Percentiles rank a stretch among this genome's conserved stretches.
phyloP scores from a whole-genome alignment of 805 yeast species.

The Starmerella cellae region DNA sequence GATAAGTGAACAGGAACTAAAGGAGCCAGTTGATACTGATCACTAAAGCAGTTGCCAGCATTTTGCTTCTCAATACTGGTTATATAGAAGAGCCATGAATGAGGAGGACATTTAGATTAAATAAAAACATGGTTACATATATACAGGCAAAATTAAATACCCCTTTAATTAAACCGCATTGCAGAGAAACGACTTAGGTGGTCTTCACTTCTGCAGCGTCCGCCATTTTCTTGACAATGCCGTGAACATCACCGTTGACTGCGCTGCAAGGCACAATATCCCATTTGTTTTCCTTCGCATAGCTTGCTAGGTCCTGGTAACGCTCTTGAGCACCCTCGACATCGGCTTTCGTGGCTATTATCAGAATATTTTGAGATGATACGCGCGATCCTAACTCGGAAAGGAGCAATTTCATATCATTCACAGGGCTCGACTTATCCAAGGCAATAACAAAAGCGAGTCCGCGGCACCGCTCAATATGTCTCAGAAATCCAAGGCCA shows the following conservation, averaged over 20 bases:
- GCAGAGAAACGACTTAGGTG: not conserved
- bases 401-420: slow-evolving; percentile 49
- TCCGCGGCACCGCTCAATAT: slow-evolving; percentile 83
- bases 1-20: too few relatives aligned
- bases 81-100: not conserved
- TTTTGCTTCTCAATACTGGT: too few relatives aligned
- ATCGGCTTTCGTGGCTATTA: slow-evolving; percentile 94
- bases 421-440: slow-evolving; percentile 50
- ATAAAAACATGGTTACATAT: too few relatives aligned
- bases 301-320: slow-evolving; percentile 33
- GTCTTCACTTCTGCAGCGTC: slow-evolving; percentile 4
- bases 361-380: slow-evolving; percentile 47
- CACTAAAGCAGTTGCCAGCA: too few relatives aligned
- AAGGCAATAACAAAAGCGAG: slow-evolving; percentile 74
- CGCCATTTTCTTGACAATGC: slow-evolving; percentile 56
- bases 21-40: too few relatives aligned
- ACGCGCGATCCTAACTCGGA: slow-evolving; percentile 62
- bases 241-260: slow-evolving; percentile 55
- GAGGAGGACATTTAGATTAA: too few relatives aligned
- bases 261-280: slow-evolving; percentile 79
- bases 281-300: slow-evolving; percentile 34
- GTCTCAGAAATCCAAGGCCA: slow-evolving; percentile 86
- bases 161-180: too few relatives aligned
- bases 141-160: too few relatives aligned
- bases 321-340: slow-evolving; percentile 40